phyloP scores from a whole-genome alignment of 306 rosid species.

The Dalbergia oliveri region DNA sequence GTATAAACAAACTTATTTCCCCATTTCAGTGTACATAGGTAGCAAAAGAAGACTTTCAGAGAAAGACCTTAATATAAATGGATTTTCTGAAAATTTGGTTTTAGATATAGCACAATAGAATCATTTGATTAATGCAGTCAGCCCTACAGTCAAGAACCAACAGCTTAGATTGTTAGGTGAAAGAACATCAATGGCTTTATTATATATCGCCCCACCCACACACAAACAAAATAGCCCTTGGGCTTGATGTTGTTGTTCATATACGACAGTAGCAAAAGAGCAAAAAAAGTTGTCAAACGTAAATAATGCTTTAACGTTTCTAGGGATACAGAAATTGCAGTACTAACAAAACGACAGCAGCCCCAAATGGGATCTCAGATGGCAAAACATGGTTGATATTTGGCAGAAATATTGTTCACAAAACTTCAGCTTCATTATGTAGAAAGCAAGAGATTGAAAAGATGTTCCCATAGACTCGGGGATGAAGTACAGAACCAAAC shows the following conservation, averaged over 20 bases:
- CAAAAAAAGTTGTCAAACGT: neutral
- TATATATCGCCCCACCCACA: neutral
- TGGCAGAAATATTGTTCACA: neutral
- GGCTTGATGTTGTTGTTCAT: conserved; percentile 16
- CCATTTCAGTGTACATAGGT: conserved; percentile 1
- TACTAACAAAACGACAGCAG: conserved; percentile 16
- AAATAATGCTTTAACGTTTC: conserved; percentile 3
- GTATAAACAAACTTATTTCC: neutral
- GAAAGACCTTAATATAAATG: neutral
- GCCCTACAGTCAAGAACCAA: neutral
- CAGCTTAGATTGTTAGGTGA: neutral
- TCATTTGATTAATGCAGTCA: conserved; percentile 4
- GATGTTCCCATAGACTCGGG: neutral
- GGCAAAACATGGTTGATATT: conserved; percentile 1
- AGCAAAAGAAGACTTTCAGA: neutral
- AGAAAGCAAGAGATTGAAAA: neutral
- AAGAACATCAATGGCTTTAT: neutral
- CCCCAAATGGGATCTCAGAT: conserved; percentile 10
- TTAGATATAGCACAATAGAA: neutral
- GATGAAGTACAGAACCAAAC: conserved; percentile 30
- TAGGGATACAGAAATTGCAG: neutral
- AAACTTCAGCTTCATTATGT: neutral
- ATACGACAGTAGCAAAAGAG: neutral
- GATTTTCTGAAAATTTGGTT: conserved; percentile 12
- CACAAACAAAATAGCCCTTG: too few species aligned